Conservation (phyloP, 2,329 filamentous ascomycete species). For the Hymenoscyphus albidus region DNA sequence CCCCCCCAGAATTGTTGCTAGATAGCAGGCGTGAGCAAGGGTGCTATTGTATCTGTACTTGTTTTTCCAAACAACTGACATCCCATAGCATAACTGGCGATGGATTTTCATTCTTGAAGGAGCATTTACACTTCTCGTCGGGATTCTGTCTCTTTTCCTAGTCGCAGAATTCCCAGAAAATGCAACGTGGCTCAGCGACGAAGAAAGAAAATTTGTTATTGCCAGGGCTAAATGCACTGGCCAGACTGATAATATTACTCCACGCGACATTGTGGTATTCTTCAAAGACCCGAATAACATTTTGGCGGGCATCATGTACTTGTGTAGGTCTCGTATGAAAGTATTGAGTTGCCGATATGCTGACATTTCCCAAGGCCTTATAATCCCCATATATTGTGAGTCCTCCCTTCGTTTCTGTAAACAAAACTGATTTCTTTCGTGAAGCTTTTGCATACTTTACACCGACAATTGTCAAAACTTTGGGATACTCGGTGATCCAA, state of each 20-base stretch:
- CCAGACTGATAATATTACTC: constrained; percentile 61
- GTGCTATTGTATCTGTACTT: too few species aligned
- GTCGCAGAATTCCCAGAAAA: constrained; percentile 68
- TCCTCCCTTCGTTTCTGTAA: not conserved
- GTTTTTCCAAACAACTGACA: too few species aligned
- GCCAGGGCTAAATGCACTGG: constrained; percentile 66
- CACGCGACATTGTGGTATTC: constrained; percentile 49
- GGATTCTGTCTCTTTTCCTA: constrained; percentile 57
- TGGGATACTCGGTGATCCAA: constrained; percentile 51
- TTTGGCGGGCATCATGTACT: not conserved
- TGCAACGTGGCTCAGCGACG: constrained; percentile 59
- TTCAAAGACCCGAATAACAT: constrained; percentile 17
- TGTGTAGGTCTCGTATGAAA: not conserved
- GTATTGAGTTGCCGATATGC: not conserved
- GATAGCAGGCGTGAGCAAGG: too few species aligned
- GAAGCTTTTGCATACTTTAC: constrained; percentile 65
- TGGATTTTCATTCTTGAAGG: constrained; percentile 72
- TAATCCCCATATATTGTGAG: not conserved
- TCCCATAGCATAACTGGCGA: constrained; percentile 47
- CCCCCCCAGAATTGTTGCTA: too few species aligned
- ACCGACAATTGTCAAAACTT: constrained; percentile 66
- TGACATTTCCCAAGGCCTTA: not conserved
- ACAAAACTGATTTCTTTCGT: constrained; percentile 57
- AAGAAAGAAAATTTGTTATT: constrained; percentile 63
- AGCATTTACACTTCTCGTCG: constrained; percentile 55